Percentiles rank a stretch among this genome's conserved stretches.
These are phyloP conservation scores for Panicum virgatum DNA, from an alignment of 202 grass and related monocot genomes.

Conservation along the genomic window DNA sequence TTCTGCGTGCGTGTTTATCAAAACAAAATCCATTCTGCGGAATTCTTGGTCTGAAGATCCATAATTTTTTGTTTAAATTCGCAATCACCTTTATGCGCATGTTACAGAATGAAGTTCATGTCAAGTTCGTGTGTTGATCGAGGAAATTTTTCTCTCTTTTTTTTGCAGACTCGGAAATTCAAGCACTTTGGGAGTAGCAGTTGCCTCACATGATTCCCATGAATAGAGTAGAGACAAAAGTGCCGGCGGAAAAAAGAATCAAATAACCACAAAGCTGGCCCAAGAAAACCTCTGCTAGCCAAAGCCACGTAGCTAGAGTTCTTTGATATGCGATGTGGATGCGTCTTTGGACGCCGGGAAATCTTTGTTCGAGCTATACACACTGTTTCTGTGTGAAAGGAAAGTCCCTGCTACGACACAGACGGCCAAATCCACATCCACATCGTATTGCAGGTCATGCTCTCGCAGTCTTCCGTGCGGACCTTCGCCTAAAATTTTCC, in stretches of 20 bases:
- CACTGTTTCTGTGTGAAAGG: no score
- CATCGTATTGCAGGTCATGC: neutral
- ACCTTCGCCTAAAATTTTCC: neutral
- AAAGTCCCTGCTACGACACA: neutral
- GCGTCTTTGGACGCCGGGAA: neutral
- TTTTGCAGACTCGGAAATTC: neutral
- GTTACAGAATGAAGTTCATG: neutral
- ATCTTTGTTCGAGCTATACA: neutral
- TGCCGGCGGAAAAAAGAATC: neutral
- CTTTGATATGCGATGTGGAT: neutral
- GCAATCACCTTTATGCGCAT: neutral
- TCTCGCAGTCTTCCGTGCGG: no score
- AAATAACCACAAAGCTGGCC: neutral
- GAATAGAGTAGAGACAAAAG: neutral
- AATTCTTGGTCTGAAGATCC: neutral
- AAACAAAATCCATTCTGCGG: neutral
- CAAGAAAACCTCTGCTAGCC: neutral
- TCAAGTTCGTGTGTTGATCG: neutral
- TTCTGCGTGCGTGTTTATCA: no score
- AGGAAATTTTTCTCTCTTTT: no score
- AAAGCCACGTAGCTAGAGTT: neutral
- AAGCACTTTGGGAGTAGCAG: neutral
- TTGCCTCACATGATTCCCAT: slow-evolving; percentile 38
- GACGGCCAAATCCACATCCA: slow-evolving; percentile 18
- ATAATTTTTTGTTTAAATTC: neutral